These are phyloP conservation scores for Pyrus betulifolia DNA, from an alignment of 306 rosid genomes.

Conservation along the genomic window DNA sequence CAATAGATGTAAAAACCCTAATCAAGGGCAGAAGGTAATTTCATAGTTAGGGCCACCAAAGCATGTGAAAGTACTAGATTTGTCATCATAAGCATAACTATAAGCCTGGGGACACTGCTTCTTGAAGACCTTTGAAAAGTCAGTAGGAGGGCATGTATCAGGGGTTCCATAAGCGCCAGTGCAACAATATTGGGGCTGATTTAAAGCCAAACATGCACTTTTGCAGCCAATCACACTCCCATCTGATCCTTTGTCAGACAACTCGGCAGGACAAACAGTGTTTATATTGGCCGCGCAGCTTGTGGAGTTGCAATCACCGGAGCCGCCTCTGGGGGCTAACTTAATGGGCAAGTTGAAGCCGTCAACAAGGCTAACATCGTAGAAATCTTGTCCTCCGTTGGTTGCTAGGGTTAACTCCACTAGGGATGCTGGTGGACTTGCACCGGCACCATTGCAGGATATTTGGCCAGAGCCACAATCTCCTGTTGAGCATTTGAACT, in stretches of 20 bases:
- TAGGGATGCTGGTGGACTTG: conserved; percentile 8
- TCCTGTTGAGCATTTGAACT: conserved; percentile 19
- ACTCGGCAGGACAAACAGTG: background rate
- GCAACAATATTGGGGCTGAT: conserved; percentile 19
- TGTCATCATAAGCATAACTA: conserved; percentile 16
- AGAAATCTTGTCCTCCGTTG: conserved; percentile 14
- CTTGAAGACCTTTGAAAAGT: conserved; percentile 16
- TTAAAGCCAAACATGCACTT: conserved; percentile 24
- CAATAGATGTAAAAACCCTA: background rate
- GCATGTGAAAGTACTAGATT: conserved; percentile 26
- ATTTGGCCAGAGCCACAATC: conserved; percentile 24
- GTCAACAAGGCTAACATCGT: conserved; percentile 25
- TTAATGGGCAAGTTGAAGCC: conserved; percentile 16
- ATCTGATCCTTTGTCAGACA: conserved; percentile 6
- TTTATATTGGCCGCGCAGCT: conserved; percentile 18
- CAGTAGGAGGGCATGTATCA: background rate
- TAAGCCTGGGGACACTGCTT: conserved; percentile 14
- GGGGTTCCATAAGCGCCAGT: background rate
- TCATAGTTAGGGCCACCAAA: conserved; percentile 7
- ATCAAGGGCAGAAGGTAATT: conserved; percentile 24
- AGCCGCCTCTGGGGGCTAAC: conserved; percentile 9
- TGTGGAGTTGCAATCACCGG: background rate
- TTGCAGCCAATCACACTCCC: conserved; percentile 21
- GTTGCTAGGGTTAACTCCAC: conserved; percentile 3
- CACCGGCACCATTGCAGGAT: conserved; percentile 8